A percentile compares a stretch with the other conserved stretches of the same genome.
Conservation (phyloP, 2,329 filamentous ascomycete genomes). For the Fusarium nanum region DNA sequence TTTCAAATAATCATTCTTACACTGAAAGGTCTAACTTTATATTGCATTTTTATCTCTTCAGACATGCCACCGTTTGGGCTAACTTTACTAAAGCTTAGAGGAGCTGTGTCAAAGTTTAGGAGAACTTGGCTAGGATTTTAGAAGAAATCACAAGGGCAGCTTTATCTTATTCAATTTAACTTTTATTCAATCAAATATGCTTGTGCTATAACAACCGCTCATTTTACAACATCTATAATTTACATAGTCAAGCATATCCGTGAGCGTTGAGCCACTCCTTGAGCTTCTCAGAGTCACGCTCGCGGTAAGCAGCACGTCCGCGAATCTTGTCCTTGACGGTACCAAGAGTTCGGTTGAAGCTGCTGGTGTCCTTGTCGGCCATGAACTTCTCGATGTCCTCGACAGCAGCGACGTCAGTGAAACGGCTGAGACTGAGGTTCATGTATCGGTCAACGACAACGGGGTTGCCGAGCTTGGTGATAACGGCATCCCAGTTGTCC, state of each 20-base stretch:
- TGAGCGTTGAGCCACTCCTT: conserved; percentile 80
- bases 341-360: conserved; percentile 86
- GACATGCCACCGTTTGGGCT: neutral
- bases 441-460: conserved; percentile 92
- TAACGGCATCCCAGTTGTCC: conserved; percentile 80
- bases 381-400: conserved; percentile 89
- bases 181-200: conserved; percentile 11
- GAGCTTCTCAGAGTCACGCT: conserved; percentile 77
- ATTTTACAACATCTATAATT: conserved; percentile 37
- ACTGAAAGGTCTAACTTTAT: neutral
- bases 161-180: conserved; percentile 11
- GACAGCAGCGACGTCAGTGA: conserved; percentile 75
- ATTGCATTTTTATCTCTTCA: neutral
- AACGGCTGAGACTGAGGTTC: conserved; percentile 80
- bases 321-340: conserved; percentile 88
- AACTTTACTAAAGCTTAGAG: neutral
- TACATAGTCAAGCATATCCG: conserved; percentile 56
- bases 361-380: conserved; percentile 83
- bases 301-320: conserved; percentile 83
- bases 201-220: neutral
- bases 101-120: neutral
- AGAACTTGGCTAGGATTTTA: neutral
- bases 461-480: conserved; percentile 80
- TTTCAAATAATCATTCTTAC: neutral
- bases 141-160: neutral